Base-by-base conservation (phyloP, 768 basidiomycete genomes). In the Tephrocybe sp. region DNA sequence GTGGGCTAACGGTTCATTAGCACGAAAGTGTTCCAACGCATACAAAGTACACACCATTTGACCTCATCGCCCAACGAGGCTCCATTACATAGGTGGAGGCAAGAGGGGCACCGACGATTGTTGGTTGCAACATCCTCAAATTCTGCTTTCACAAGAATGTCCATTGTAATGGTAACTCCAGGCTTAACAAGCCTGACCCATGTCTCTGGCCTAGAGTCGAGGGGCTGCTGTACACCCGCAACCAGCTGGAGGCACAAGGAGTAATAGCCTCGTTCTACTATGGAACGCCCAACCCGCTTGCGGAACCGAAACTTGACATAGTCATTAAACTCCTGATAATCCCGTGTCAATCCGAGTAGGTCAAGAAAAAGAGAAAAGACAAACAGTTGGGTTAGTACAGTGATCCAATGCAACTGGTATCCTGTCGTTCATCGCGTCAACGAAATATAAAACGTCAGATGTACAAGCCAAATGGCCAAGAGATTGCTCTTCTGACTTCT, bases 231-330 rank as follows among this genome's bases (percentile, higher is more conserved):
- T 9, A 18, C 11, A 5, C 47, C 47, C 12, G 37, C 24, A 10
- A 48, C 39, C 39, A 48, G 23, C 19, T 48, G 39, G 19, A 48
- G 47, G 18, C 38, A 48, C 29, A 48, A 15, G 11, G 21, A 15
- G 30, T 44, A 44, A 23, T 11, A 34, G 4, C 43, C 43, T 31
- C 30, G 4, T 21, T 44, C 43, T 8, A 44, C 43, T 13, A 44
- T 48, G 3, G 47, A 27, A 21, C 39, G 13, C 13, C 47, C 47
- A 11, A 41, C 27, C 6, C 43, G 43, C 30, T 48, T 48, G 13
- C 47, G 27, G n/a, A 48, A 48, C n/a, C 47, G 38, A 33, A 48
- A 48, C n/a, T 48, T 48, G 21, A 48, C 29, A 15, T 48, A 48
- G 12, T 48, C 39, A 22, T 48, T 41, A 37, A 48, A 41, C 16